Evolutionary conservation across 2,329 filamentous ascomycete genomes (phyloP).

Genomic region (Penicillium olsonii): DNA sequence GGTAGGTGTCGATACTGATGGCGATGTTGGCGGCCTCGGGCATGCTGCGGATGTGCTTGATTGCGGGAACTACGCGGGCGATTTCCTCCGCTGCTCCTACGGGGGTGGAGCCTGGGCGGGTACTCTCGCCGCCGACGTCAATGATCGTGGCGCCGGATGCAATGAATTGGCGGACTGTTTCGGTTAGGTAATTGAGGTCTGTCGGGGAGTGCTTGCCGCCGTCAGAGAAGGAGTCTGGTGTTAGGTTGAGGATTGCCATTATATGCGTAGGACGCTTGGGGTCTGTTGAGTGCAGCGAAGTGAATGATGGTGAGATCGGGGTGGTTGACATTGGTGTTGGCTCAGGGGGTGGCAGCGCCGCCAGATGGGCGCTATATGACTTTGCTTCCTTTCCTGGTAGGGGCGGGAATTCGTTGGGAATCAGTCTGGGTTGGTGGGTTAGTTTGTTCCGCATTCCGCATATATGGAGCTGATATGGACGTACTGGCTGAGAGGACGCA

Average conservation of each 20-base stretch:
- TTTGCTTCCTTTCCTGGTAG: slow-evolving; percentile 24
- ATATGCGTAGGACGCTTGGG: slow-evolving; percentile 66
- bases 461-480: slow-evolving; percentile 2
- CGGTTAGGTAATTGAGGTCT: slow-evolving; percentile 53
- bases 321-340: slow-evolving; percentile 42
- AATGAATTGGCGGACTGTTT: slow-evolving; percentile 65
- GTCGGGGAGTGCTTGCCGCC: slow-evolving; percentile 65
- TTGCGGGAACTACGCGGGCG: slow-evolving; percentile 74
- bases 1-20: slow-evolving; percentile 92
- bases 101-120: slow-evolving; percentile 71
- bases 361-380: slow-evolving; percentile 39
- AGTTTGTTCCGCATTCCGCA: background rate
- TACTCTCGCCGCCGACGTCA: slow-evolving; percentile 92
- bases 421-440: slow-evolving; percentile 38
- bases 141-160: slow-evolving; percentile 75
- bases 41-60: slow-evolving; percentile 69
- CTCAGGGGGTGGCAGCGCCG: slow-evolving; percentile 36
- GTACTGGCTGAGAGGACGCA: slow-evolving; percentile 71
- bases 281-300: slow-evolving; percentile 61
- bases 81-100: slow-evolving; percentile 74
- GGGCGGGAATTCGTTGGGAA: slow-evolving; percentile 42
- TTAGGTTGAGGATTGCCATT: slow-evolving; percentile 95
- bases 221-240: slow-evolving; percentile 96
- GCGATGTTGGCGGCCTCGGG: slow-evolving; percentile 64
- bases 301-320: slow-evolving; percentile 40